These are phyloP conservation scores for Leccinum truebloodii DNA, from an alignment of 768 basidiomycete species.

Conservation along the genomic window DNA sequence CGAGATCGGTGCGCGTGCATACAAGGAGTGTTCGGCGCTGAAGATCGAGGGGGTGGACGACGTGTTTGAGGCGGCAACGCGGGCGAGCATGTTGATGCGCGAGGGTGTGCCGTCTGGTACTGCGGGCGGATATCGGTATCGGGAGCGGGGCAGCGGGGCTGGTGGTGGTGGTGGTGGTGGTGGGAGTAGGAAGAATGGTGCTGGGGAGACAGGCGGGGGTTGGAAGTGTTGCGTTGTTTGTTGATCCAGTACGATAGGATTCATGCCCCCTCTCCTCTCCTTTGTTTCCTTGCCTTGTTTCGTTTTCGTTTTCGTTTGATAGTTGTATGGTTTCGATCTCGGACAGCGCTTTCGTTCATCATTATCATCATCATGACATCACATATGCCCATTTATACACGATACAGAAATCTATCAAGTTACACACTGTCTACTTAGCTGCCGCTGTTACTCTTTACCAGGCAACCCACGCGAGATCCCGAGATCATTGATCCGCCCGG, in stretches of 20 bases:
- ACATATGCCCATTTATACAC: not conserved
- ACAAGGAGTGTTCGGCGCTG: constrained; percentile 92
- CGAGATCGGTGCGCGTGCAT: constrained; percentile 86
- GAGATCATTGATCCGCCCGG: constrained; percentile 62
- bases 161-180: constrained; percentile 25
- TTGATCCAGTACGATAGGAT: constrained; percentile 28
- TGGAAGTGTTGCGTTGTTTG: constrained; percentile 70
- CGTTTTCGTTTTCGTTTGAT: constrained; percentile 2
- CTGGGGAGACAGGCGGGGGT: constrained; percentile 41
- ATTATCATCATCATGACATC: not conserved
- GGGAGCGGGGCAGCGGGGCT: constrained; percentile 36
- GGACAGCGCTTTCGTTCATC: constrained; percentile 14
- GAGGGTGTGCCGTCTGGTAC: constrained; percentile 67
- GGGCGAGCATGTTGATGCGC: constrained; percentile 94
- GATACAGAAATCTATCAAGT: not conserved
- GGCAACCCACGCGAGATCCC: constrained; percentile 38
- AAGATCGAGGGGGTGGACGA: constrained; percentile 94
- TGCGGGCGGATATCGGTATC: constrained; percentile 52
- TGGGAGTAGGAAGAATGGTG: constrained; percentile 19
- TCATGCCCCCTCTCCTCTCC: not conserved
- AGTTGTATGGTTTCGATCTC: constrained; percentile 9
- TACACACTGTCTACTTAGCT: not conserved
- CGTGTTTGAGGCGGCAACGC: constrained; percentile 95
- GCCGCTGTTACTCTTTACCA: too few species aligned
- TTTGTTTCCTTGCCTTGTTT: not conserved